Percentiles rank a stretch among this genome's conserved stretches.
phyloP scores from a whole-genome alignment of 225 moss, liverwort and hornwort species.

The Thuidium tamariscinum region DNA sequence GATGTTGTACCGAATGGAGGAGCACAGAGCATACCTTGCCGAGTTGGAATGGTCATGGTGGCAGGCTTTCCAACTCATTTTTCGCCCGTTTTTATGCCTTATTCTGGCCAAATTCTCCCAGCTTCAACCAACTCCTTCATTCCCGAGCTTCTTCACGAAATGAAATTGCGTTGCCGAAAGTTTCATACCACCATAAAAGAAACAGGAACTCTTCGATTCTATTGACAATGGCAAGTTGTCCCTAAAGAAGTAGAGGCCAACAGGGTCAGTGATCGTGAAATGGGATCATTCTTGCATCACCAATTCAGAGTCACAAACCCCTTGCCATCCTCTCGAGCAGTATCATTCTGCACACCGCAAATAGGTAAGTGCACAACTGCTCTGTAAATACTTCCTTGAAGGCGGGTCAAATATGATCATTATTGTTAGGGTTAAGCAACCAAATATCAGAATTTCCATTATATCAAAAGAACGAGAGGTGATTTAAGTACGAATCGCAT shows the following conservation, averaged over 20 bases:
- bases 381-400: neutral
- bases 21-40: constrained; percentile 26
- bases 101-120: neutral
- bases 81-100: neutral
- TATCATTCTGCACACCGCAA: neutral
- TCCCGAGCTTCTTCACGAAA: neutral
- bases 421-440: neutral
- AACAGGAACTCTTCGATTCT: neutral
- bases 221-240: neutral
- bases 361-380: neutral
- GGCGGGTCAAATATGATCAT: neutral
- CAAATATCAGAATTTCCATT: neutral
- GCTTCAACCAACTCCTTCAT: neutral
- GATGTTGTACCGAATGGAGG: constrained; percentile 43
- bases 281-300: neutral
- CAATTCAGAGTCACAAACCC: neutral
- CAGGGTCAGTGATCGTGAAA: neutral
- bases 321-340: neutral
- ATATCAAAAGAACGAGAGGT: neutral
- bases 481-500: neutral
- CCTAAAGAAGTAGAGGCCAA: neutral
- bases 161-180: neutral
- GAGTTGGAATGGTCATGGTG: constrained; percentile 3
- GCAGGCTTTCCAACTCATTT: constrained; percentile 30
- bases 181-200: neutral